Percentiles rank a stretch among this genome's conserved stretches.
Evolutionary conservation across 306 rosid species (phyloP).

Genomic region (Begonia peltatifolia): DNA sequence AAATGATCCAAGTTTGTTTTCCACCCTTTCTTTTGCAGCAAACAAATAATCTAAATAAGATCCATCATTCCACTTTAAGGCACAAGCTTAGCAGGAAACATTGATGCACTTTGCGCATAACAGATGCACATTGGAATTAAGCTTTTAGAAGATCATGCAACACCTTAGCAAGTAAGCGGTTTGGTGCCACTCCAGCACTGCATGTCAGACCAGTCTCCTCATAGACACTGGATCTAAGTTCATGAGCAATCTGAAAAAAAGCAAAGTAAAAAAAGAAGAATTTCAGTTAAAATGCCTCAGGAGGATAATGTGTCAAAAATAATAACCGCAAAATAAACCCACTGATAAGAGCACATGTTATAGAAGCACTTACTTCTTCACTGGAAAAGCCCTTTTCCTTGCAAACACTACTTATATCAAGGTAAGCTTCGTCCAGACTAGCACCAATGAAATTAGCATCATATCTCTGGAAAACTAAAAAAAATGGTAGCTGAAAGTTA

Average conservation of each 20-base stretch:
- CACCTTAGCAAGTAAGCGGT: constrained; percentile 89
- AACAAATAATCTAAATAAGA: too few species aligned
- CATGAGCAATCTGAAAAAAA: constrained; percentile 49
- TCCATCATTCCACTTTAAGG: too few species aligned
- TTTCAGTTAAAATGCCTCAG: constrained; percentile 6
- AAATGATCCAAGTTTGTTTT: background rate
- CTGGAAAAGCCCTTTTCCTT: constrained; percentile 44
- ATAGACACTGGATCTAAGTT: constrained; percentile 54
- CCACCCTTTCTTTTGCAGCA: too few species aligned
- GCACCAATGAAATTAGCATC: constrained; percentile 82
- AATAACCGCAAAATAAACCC: too few species aligned
- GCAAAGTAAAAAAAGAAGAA: constrained; percentile 8
- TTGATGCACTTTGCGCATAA: background rate
- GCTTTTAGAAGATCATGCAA: background rate
- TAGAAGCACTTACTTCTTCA: constrained; percentile 39
- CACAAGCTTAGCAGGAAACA: background rate
- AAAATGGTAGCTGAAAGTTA: constrained; percentile 3
- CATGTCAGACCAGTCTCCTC: constrained; percentile 90
- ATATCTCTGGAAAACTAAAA: constrained; percentile 60
- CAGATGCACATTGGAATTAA: background rate
- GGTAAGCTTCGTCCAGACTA: constrained; percentile 91
- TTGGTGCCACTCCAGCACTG: constrained; percentile 96
- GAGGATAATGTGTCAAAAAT: too few species aligned
- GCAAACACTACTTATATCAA: constrained; percentile 76
- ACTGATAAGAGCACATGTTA: background rate